Base-by-base conservation (phyloP, 176 grass and related monocot genomes). In the Saccharum spontaneum region DNA sequence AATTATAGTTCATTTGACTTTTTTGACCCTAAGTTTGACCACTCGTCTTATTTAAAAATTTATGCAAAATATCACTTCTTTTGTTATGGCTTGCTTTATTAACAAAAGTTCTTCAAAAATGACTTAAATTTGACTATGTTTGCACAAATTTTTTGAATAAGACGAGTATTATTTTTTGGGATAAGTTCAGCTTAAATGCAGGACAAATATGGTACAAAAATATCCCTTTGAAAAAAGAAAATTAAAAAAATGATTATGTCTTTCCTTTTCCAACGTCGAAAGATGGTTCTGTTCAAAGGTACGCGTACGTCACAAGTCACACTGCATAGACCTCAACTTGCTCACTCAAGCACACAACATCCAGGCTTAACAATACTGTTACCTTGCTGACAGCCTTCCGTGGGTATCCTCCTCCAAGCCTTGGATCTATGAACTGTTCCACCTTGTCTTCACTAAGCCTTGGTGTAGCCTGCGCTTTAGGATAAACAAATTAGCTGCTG, bases 371-470 rank as follows among this genome's bases (percentile, higher is more conserved):
- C 20, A 14, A 43, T 23, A 23, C 24, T 6, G n/a, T 48, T 82
- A 90, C 88, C 78, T 90, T 90, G 7, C 71, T 83, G 8, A 72
- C 71, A 41, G 78, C 79, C 68, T 90, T 90, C 8, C 15, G 88
- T 16, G 83, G 71, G 64, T 79, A 92, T 22, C 60, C 72, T 57
- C 89, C 81, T 71, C 33, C 90, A 46, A 92, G 73, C 36, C 52
- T 86, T 75, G 80, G 69, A 83, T 92, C 90, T 45, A 88, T 75
- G n/a, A 66, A 86, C 74, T 86, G 72, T 18, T 67, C 66, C 50
- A 92, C 83, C 41, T 86, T 88, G 65, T 92, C 73, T 79, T 92
- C 83, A 24, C 78, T 86, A 44, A 88, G 83, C 44, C 83, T 86
- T 41, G 83, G 78, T 54, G 40, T 80, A 62, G 75, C 81, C 81